Percentiles rank a stretch among this genome's conserved stretches.
phyloP scores from a whole-genome alignment of 129 eudicot genomes.

The Helichrysum umbraculigerum region DNA sequence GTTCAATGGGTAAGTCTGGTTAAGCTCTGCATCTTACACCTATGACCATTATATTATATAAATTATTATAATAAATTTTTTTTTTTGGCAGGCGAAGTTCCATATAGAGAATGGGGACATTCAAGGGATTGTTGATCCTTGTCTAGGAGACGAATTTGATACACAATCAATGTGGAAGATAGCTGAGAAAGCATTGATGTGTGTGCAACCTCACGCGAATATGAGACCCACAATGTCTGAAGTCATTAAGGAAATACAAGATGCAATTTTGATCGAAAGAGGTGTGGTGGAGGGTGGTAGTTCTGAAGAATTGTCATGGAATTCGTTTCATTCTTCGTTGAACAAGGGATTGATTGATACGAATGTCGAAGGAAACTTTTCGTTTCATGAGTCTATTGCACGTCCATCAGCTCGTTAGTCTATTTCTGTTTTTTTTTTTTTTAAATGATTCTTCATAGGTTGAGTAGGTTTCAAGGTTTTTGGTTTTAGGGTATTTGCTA shows the following conservation, averaged over 20 bases:
- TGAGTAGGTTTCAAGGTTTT: not conserved
- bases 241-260: conserved; percentile 85
- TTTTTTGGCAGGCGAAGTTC: conserved; percentile 63
- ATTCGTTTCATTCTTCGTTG: conserved; percentile 70
- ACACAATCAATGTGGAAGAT: conserved; percentile 99
- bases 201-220: conserved; percentile 82
- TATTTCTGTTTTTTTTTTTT: not conserved
- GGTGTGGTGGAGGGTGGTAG: conserved; percentile 68
- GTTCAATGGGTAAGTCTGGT: conserved; percentile 87
- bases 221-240: conserved; percentile 84
- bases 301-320: conserved; percentile 70
- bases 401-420: conserved; percentile 26
- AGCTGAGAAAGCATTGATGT: conserved; percentile 94
- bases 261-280: conserved; percentile 68
- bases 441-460: conserved; percentile 3
- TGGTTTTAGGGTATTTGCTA: conserved; percentile 9
- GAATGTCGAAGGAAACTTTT: conserved; percentile 35
- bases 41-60: not conserved
- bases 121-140: conserved; percentile 90
- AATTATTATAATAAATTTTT: not conserved
- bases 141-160: conserved; percentile 66
- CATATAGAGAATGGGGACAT: conserved; percentile 94
- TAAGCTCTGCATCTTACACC: not conserved
- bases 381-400: conserved; percentile 24
- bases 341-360: conserved; percentile 63